A percentile compares a stretch with the other conserved stretches of the same genome.
These are phyloP conservation scores for Sclerotinia subarctica DNA, from an alignment of 2,329 filamentous ascomycete species.

Conservation along the genomic window DNA sequence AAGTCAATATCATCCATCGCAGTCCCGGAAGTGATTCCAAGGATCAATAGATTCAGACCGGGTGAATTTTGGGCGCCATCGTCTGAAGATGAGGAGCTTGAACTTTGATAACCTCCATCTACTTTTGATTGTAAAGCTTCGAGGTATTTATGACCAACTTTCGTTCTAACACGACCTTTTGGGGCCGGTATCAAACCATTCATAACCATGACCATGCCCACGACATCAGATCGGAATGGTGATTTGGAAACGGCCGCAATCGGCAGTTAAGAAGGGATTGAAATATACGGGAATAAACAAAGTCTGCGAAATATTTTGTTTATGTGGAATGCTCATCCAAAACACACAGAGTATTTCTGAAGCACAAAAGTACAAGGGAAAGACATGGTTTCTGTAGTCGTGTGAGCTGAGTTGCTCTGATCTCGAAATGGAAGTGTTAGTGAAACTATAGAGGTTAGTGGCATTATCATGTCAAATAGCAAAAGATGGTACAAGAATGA, in stretches of 20 bases:
- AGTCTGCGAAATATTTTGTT: background rate
- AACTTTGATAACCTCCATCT: conserved; percentile 30
- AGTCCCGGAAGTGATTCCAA: conserved; percentile 37
- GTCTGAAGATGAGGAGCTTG: conserved; percentile 31
- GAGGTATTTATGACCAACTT: conserved; percentile 37
- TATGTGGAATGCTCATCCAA: background rate
- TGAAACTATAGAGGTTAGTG: conserved; percentile 14
- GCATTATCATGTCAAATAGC: conserved; percentile 18
- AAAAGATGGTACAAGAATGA: conserved; percentile 16
- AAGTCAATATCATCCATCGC: conserved; percentile 39
- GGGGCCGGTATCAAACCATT: conserved; percentile 29
- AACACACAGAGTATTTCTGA: background rate
- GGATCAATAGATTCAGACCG: conserved; percentile 35
- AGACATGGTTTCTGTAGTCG: conserved; percentile 20
- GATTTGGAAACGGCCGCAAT: conserved; percentile 13
- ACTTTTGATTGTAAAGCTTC: conserved; percentile 36
- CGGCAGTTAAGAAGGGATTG: background rate
- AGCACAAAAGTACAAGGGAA: background rate
- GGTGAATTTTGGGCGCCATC: conserved; percentile 25
- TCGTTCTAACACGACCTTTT: conserved; percentile 34
- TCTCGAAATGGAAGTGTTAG: conserved; percentile 7
- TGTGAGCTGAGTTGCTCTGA: background rate
- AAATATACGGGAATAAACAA: background rate
- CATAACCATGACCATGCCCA: conserved; percentile 26
- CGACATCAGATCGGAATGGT: conserved; percentile 21